Conservation (phyloP, 208 protist species). For the Wallacemonas sp. region DNA sequence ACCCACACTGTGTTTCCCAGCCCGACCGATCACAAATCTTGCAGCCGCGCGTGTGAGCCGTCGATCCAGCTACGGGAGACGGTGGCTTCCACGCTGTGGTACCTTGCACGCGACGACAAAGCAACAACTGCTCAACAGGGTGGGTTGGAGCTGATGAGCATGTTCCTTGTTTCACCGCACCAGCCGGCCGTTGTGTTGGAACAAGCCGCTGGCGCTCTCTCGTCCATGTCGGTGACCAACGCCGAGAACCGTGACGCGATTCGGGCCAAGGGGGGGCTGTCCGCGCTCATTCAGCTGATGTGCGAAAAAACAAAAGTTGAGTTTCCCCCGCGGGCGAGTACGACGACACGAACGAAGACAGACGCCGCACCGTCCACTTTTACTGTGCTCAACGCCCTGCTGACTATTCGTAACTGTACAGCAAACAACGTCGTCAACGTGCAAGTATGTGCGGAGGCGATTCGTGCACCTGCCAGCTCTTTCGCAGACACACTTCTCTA, state of each 20-base stretch:
- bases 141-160: conserved; percentile 82
- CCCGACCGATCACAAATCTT: conserved; percentile 34
- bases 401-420: conserved; percentile 83
- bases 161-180: conserved; percentile 56
- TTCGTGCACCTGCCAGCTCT: conserved; percentile 12
- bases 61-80: conserved; percentile 85
- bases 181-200: conserved; percentile 81
- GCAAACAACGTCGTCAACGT: conserved; percentile 71
- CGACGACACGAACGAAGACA: conserved; percentile 8
- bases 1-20: conserved; percentile 29
- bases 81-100: conserved; percentile 86
- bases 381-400: conserved; percentile 75
- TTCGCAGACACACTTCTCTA: conserved; percentile 72
- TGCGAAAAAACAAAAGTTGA: conserved; percentile 52
- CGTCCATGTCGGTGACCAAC: conserved; percentile 85
- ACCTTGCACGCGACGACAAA: conserved; percentile 89
- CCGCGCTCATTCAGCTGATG: conserved; percentile 66
- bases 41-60: conserved; percentile 44
- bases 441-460: conserved; percentile 34
- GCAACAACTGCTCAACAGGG: conserved; percentile 64
- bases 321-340: conserved; percentile 40
- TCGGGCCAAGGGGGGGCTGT: conserved; percentile 68
- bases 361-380: conserved; percentile 52
- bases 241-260: conserved; percentile 80
- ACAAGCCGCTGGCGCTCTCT: conserved; percentile 86